phyloP scores from a whole-genome alignment of 2,329 filamentous ascomycete genomes.

The Fusarium continuum region DNA sequence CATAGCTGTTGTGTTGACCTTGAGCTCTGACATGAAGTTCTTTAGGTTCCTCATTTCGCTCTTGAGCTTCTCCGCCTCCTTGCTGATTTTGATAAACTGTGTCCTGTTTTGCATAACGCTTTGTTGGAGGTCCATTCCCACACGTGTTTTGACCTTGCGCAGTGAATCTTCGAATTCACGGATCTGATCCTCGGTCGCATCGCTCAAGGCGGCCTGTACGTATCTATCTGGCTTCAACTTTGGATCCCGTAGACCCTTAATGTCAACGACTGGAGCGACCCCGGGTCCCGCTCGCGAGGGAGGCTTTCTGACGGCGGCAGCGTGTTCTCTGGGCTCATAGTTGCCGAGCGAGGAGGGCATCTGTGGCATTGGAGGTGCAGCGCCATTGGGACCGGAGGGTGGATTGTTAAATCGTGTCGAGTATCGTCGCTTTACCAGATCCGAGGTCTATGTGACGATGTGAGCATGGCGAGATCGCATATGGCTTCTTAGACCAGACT shows the following conservation, averaged over 20 bases:
- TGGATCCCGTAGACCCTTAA: slow-evolving; percentile 81
- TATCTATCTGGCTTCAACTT: slow-evolving; percentile 83
- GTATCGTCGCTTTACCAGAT: slow-evolving; percentile 93
- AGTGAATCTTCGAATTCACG: slow-evolving; percentile 80
- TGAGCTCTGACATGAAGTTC: slow-evolving; percentile 92
- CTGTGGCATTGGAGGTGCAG: slow-evolving; percentile 76
- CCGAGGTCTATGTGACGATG: slow-evolving; percentile 64
- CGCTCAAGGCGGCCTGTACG: slow-evolving; percentile 76
- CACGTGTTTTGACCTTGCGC: slow-evolving; percentile 78
- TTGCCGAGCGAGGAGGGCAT: slow-evolving; percentile 67
- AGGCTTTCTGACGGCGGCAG: slow-evolving; percentile 55
- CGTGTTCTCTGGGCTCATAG: slow-evolving; percentile 61
- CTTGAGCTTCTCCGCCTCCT: slow-evolving; percentile 98
- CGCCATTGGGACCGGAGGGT: slow-evolving; percentile 73
- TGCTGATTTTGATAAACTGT: slow-evolving; percentile 99
- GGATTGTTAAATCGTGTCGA: slow-evolving; percentile 89
- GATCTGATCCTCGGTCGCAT: slow-evolving; percentile 89
- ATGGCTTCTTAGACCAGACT: slow-evolving; percentile 19
- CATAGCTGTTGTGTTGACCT: slow-evolving; percentile 75
- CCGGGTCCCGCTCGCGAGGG: slow-evolving; percentile 57
- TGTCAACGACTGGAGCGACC: slow-evolving; percentile 74
- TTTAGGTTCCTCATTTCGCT: slow-evolving; percentile 91
- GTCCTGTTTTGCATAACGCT: slow-evolving; percentile 97
- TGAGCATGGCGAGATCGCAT: slow-evolving; percentile 27
- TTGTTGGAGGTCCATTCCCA: slow-evolving; percentile 86